Conservation (phyloP, 2,329 filamentous ascomycete genomes). For the Curvularia verruculosa region DNA sequence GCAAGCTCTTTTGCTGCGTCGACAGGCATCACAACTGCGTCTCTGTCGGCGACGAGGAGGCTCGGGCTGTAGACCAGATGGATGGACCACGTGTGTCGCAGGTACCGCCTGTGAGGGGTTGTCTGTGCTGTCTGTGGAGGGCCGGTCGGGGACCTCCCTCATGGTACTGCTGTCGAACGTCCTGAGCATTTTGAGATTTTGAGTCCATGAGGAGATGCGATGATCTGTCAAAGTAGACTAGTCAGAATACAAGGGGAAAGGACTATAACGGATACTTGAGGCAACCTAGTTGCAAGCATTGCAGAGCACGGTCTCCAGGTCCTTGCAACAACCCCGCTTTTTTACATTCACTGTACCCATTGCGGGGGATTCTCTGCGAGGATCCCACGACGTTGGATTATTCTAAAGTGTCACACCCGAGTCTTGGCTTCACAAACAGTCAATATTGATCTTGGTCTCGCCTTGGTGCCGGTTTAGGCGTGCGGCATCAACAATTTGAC, state of each 20-base stretch:
- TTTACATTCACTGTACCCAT: conserved; percentile 8
- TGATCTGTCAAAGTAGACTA: background rate
- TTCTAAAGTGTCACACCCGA: conserved; percentile 6
- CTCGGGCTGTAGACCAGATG: background rate
- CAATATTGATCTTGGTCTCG: background rate
- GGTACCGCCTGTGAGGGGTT: background rate
- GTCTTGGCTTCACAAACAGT: background rate
- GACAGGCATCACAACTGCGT: conserved; percentile 54
- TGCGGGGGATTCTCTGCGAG: conserved; percentile 15
- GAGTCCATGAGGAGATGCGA: background rate
- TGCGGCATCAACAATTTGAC: background rate
- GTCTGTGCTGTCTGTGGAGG: background rate
- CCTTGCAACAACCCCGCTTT: conserved; percentile 14
- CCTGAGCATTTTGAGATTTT: conserved; percentile 4
- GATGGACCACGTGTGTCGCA: background rate
- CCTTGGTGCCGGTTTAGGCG: background rate
- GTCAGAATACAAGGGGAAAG: background rate
- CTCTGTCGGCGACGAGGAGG: conserved; percentile 13
- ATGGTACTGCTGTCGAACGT: conserved; percentile 9
- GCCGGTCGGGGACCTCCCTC: background rate
- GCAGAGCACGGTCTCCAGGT: conserved; percentile 5
- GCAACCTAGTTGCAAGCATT: conserved; percentile 2
- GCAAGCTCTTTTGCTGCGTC: conserved; percentile 53
- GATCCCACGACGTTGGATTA: conserved; percentile 5
- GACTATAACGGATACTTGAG: conserved; percentile 3